phyloP scores from a whole-genome alignment of 1,284 basidiomycete species.

The Ganoderma sinense region DNA sequence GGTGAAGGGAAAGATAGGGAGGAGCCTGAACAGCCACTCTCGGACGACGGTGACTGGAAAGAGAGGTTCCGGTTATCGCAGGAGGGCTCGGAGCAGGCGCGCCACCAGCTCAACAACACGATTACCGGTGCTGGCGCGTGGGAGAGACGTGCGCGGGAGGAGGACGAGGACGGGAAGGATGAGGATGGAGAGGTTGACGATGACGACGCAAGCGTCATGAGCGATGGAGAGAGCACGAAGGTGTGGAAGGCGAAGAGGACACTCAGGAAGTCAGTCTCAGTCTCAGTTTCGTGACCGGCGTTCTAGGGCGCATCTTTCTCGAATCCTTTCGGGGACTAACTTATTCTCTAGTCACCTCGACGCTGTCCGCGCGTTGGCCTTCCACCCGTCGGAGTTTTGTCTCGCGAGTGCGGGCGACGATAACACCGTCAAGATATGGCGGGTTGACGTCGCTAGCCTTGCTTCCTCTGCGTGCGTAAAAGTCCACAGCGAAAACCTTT shows the following conservation, averaged over 20 bases:
- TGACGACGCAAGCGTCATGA: constrained; percentile 67
- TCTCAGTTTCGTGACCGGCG: constrained; percentile 48
- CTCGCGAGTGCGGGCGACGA: constrained; percentile 95
- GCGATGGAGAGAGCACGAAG: constrained; percentile 74
- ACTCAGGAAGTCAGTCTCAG: constrained; percentile 83
- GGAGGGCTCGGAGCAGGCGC: constrained; percentile 54
- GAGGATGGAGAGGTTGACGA: constrained; percentile 50
- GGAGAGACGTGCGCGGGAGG: constrained; percentile 51
- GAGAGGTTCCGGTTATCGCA: constrained; percentile 73
- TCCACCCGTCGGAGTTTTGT: constrained; percentile 85
- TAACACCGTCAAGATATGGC: constrained; percentile 96
- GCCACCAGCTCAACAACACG: constrained; percentile 35
- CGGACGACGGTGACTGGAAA: constrained; percentile 85
- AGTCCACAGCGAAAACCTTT: constrained; percentile 22
- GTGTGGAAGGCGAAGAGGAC: constrained; percentile 87
- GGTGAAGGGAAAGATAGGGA: constrained; percentile 53
- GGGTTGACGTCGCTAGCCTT: constrained; percentile 77
- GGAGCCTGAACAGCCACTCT: constrained; percentile 66
- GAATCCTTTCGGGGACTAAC: constrained; percentile 30
- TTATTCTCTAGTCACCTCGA: constrained; percentile 82
- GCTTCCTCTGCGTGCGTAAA: constrained; percentile 73
- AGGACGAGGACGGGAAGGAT: constrained; percentile 61
- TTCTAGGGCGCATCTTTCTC: constrained; percentile 22
- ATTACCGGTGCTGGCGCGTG: constrained; percentile 43
- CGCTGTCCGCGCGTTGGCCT: constrained; percentile 88